Percentiles rank a stretch among this genome's conserved stretches.
phyloP scores from a whole-genome alignment of 2,329 filamentous ascomycete genomes.

The Calonectria fujianensis region DNA sequence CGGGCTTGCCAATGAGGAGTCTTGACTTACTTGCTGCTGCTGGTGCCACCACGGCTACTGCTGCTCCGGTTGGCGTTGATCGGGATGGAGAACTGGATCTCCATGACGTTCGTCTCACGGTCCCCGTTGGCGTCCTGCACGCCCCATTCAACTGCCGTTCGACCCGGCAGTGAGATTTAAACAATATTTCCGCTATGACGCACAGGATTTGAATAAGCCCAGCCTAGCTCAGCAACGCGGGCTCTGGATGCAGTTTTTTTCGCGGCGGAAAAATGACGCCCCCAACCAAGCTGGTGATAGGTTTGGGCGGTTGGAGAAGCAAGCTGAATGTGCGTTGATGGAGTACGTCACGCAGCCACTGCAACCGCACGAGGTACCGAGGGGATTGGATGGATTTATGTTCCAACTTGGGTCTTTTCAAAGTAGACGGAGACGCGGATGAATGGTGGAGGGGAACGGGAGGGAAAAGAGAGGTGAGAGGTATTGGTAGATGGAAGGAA shows the following conservation, averaged over 20 bases:
- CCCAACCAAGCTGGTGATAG: background rate
- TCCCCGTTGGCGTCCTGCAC: conserved; percentile 34
- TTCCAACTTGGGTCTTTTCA: background rate
- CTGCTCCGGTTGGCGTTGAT: conserved; percentile 49
- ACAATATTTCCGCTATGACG: conserved; percentile 8
- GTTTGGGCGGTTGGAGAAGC: conserved; percentile 3
- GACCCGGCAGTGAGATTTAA: conserved; percentile 23
- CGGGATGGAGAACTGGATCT: conserved; percentile 63
- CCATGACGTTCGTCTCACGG: conserved; percentile 53
- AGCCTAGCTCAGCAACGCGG: conserved; percentile 13
- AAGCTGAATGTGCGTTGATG: conserved; percentile 12
- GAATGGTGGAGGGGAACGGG: conserved; percentile 8
- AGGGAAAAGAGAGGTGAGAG: conserved; percentile 1
- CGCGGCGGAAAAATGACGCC: background rate
- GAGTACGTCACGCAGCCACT: conserved; percentile 14
- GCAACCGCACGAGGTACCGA: background rate
- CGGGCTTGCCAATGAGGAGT: background rate
- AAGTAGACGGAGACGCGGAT: background rate
- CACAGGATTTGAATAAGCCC: conserved; percentile 14
- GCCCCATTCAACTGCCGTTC: conserved; percentile 35
- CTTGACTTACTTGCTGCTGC: conserved; percentile 52
- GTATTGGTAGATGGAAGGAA: background rate
- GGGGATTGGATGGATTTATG: background rate
- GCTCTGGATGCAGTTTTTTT: conserved; percentile 12
- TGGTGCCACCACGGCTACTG: conserved; percentile 39